These are phyloP conservation scores for Acer saccharum DNA, from an alignment of 345 rosid species.

Conservation along the genomic window DNA sequence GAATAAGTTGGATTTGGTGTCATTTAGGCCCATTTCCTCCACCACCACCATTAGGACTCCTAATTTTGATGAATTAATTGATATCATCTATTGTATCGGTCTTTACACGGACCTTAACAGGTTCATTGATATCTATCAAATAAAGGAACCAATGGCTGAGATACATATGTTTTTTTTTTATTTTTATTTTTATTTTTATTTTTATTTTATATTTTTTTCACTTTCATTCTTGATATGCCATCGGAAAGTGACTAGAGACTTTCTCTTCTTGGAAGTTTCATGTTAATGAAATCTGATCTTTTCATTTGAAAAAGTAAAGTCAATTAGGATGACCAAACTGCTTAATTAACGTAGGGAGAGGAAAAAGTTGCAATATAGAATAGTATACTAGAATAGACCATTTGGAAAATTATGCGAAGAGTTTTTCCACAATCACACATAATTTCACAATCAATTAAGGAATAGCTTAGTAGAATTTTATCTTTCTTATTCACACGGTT, in stretches of 20 bases:
- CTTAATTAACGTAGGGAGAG: not conserved
- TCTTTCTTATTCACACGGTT: too few relatives aligned
- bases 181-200: too few relatives aligned
- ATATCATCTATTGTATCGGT: too few relatives aligned
- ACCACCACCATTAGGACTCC: too few relatives aligned
- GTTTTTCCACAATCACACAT: not conserved
- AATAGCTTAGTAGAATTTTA: not conserved
- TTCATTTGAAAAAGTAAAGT: not conserved
- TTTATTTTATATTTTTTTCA: too few relatives aligned
- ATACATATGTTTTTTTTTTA: too few relatives aligned
- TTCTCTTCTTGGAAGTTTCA: not conserved
- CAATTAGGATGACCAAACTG: not conserved
- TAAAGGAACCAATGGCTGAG: too few relatives aligned
- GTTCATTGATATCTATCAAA: too few relatives aligned
- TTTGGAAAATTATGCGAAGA: not conserved
- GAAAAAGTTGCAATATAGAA: not conserved
- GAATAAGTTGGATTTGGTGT: too few relatives aligned
- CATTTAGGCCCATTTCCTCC: too few relatives aligned
- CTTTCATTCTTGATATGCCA: not conserved
- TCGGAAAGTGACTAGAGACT: not conserved
- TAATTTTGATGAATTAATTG: too few relatives aligned
- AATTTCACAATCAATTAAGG: not conserved
- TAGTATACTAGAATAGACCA: not conserved
- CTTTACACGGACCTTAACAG: too few relatives aligned
- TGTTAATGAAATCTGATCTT: not conserved